Base-by-base conservation (phyloP, 768 basidiomycete genomes). In the Exidia glandulosa region DNA sequence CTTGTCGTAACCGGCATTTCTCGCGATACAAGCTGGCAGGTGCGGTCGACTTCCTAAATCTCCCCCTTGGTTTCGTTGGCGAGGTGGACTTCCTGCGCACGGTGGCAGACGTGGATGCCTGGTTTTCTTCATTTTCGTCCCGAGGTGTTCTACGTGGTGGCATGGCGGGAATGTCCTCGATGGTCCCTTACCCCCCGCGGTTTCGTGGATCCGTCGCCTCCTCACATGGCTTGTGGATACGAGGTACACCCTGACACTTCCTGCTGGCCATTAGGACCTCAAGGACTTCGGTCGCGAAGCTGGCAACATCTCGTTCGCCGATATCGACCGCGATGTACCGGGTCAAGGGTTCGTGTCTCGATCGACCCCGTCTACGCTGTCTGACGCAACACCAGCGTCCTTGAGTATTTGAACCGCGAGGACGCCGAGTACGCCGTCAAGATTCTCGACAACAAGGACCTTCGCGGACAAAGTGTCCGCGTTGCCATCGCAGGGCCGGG, bases 1-100 rank as follows among this genome's bases (percentile, higher is more conserved):
- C 77, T 97, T 60, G 79, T 88, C 62, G 91, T 99, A 61, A 82
- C 87, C 41, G 92, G 92, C 59, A 82, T 98, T 64, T 90, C 93
- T 65, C 86, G 88, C 70, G 90, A 94, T 70, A 95, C 93, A 52
- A 96, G 94, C 73, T 98, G 94, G 94, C 94, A 98, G 93, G 94
- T 98, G 85, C 76, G 88, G 74, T 69, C 64, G 62, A 71, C 68
- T 71, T 69, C 70, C 66, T 57, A 58, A 41, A 57, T 60, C 41
- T 57, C 31, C 60, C 63, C 66, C 62, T 62, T 67, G 66, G 64
- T 7, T 65, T 63, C 59, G 54, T 64, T 57, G 60, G 55, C 34
- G 58, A 31, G 25, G 56, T 63, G 69, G 69, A 59, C 66, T 64
- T 30, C 60, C 16, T 6, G 27, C 13, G 29, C 52, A 10, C 47